These are phyloP conservation scores for Beauveria varroae DNA, from an alignment of 2,329 filamentous ascomycete species.

Conservation along the genomic window DNA sequence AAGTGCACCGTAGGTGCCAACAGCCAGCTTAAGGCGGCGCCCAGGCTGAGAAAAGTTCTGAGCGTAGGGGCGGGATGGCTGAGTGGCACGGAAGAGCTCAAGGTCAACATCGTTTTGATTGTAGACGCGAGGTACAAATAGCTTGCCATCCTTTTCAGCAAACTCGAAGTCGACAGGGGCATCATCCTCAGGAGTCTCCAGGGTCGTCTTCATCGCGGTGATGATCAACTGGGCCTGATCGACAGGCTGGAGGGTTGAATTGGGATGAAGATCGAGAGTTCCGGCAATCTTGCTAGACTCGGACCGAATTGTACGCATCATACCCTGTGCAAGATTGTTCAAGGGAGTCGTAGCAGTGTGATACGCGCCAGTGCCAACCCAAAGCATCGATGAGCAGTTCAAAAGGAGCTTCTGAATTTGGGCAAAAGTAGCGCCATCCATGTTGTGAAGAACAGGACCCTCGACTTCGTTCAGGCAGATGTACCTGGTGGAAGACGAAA, in stretches of 20 bases:
- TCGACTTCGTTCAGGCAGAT: slow-evolving; percentile 39
- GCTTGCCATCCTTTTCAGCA: slow-evolving; percentile 19
- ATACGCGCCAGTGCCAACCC: slow-evolving; percentile 34
- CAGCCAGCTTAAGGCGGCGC: slow-evolving; percentile 28
- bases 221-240: slow-evolving; percentile 27
- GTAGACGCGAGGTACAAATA: slow-evolving; percentile 23
- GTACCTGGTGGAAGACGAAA: slow-evolving; percentile 18
- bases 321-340: slow-evolving; percentile 37
- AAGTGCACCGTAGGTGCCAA: slow-evolving; percentile 30
- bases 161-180: slow-evolving; percentile 22
- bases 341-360: slow-evolving; percentile 28
- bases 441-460: slow-evolving; percentile 32
- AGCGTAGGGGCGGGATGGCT: slow-evolving; percentile 19
- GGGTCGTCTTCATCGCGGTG: slow-evolving; percentile 16
- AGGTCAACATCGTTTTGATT: slow-evolving; percentile 20
- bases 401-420: slow-evolving; percentile 29
- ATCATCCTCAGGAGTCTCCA: slow-evolving; percentile 14
- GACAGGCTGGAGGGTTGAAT: slow-evolving; percentile 21
- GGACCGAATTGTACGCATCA: slow-evolving; percentile 38
- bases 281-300: slow-evolving; percentile 37
- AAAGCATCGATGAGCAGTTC: slow-evolving; percentile 28
- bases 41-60: slow-evolving; percentile 31
- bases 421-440: slow-evolving; percentile 31
- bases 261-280: slow-evolving; percentile 37
- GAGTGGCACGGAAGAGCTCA: slow-evolving; percentile 20